These are phyloP conservation scores for Arctium lappa DNA, from an alignment of 129 eudicot species.

Conservation along the genomic window DNA sequence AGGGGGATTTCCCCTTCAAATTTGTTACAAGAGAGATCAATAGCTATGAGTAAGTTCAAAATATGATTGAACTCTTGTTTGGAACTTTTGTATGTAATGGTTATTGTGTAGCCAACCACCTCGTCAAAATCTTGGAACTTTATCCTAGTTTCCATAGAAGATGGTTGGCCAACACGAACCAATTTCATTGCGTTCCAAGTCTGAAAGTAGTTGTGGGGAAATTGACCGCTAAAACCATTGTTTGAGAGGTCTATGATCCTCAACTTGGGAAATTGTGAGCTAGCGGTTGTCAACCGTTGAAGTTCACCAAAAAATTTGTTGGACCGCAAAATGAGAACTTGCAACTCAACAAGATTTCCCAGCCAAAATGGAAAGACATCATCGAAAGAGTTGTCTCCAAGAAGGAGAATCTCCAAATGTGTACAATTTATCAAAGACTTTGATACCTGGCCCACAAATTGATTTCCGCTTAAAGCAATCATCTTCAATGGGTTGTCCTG, in stretches of 20 bases:
- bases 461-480: conserved; percentile 3
- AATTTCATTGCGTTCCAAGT: conserved; percentile 16
- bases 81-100: conserved; percentile 7
- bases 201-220: not conserved
- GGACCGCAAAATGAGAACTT: conserved; percentile 9
- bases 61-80: not conserved
- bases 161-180: not conserved
- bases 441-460: not conserved
- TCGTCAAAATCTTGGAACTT: not conserved
- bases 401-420: not conserved
- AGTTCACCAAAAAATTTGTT: not conserved
- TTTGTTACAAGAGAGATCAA: conserved; percentile 37
- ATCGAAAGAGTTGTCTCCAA: not conserved
- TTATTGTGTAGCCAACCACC: not conserved
- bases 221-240: conserved; percentile 13
- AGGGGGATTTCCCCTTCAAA: conserved; percentile 29
- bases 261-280: not conserved
- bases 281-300: not conserved
- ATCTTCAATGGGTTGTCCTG: not conserved
- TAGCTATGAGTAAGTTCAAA: not conserved
- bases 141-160: not conserved
- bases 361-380: conserved; percentile 3
- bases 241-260: conserved; percentile 20
- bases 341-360: not conserved
- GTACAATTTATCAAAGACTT: not conserved